Evolutionary conservation across 1,139 yeast species (phyloP).

Genomic region (Debaryomyces coudertii): DNA sequence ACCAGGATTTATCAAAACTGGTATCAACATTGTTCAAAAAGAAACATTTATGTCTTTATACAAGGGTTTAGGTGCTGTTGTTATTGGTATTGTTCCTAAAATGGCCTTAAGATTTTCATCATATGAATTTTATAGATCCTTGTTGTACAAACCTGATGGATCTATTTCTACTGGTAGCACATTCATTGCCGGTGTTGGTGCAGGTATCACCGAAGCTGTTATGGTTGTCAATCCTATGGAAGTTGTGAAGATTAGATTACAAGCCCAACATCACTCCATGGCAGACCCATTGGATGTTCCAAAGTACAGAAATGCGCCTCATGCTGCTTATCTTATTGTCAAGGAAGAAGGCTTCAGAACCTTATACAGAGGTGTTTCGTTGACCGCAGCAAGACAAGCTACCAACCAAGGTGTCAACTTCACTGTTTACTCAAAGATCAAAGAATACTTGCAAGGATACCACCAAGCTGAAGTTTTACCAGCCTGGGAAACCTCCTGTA

Average conservation of each 20-base stretch:
- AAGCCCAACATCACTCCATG: constrained; percentile 92
- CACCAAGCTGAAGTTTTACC: constrained; percentile 74
- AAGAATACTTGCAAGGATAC: constrained; percentile 67
- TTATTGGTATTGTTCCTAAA: constrained; percentile 95
- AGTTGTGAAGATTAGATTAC: constrained; percentile 93
- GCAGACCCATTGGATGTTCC: constrained; percentile 80
- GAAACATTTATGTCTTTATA: constrained; percentile 88
- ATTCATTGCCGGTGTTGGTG: constrained; percentile 93
- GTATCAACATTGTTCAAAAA: constrained; percentile 71
- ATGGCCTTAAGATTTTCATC: constrained; percentile 97
- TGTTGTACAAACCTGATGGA: constrained; percentile 68
- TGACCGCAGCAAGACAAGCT: constrained; percentile 97
- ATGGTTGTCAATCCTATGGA: constrained; percentile 96
- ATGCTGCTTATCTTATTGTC: constrained; percentile 81
- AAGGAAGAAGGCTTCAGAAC: constrained; percentile 91
- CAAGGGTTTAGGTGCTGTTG: constrained; percentile 96
- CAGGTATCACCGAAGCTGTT: constrained; percentile 96
- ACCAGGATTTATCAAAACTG: constrained; percentile 86
- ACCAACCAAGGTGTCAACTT: constrained; percentile 98
- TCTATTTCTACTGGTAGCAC: constrained; percentile 70
- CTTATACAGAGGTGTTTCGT: constrained; percentile 89
- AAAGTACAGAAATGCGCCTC: constrained; percentile 91
- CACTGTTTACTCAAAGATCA: constrained; percentile 88
- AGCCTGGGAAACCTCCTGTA: constrained; percentile 89
- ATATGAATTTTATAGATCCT: constrained; percentile 81